Evolutionary conservation across 1,284 basidiomycete species (phyloP), one percentile per base, ranked within the genome.

Genomic region (Mycosarcoma mackinlayi): DNA sequence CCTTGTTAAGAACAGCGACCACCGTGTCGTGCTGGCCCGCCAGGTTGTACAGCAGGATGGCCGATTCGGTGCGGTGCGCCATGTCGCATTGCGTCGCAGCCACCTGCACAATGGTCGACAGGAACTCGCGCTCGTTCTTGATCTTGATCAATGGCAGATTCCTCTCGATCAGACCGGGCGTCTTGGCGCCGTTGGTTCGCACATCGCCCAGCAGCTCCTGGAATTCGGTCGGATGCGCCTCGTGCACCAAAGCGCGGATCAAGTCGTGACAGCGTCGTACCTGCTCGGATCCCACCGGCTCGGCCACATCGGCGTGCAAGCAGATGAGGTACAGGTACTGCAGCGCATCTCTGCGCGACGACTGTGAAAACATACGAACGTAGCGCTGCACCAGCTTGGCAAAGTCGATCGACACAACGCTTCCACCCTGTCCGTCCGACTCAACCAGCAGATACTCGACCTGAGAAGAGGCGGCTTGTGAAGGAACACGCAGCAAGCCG

Each of bases 251-350:
- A 59, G 92, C 88, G 39, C 92, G 86, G 5, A 93, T 90, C 46
- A 94, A 88, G 60, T 94, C 92, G 88, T 94, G 92, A 13, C 92
- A 91, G 34, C 85, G 87, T 76, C 92, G 89, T 21, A 93, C 85
- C 81, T 97, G 94, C 78, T 93, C 91, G 73, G 88, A 88, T 14
- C 93, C 92, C 1, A 91, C 85, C 3, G 83, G 83, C 21, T 70
- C 69, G 2, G 85, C 84, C 1, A 83, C 89, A 79, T 97, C 93
- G 9, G 90, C 86, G 49, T 78, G 73, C 13, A 99, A 87, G 60
- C 90, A 89, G 13, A 97, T 88, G 62, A 92, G 91, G 81, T 94
- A 95, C 34, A 97, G 91, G 78, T 99, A 98, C 84, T 98, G 93
- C 53, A 99, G 84, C 0, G 94, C 96, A 70, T 94, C 92, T 76